Percentiles rank a stretch among this genome's conserved stretches.
Conservation (phyloP, 176 grass and related monocot species). For the Bromus sterilis region DNA sequence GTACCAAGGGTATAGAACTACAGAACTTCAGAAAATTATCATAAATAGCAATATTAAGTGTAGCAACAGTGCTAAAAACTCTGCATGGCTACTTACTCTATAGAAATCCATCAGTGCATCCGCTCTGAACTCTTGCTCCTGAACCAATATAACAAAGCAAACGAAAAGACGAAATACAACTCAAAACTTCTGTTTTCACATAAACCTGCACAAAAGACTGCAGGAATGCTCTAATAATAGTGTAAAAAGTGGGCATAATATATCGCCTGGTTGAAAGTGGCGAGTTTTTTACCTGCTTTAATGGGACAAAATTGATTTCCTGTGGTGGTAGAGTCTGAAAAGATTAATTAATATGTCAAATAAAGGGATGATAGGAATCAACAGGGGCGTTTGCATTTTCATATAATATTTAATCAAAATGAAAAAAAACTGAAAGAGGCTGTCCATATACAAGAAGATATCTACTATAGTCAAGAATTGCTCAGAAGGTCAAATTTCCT, state of each 20-base stretch:
- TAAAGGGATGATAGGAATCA: slow-evolving; percentile 21
- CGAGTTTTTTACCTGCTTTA: slow-evolving; percentile 67
- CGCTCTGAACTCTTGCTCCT: slow-evolving; percentile 76
- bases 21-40: neutral
- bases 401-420: neutral
- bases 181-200: neutral
- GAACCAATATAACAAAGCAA: slow-evolving; percentile 30
- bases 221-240: neutral
- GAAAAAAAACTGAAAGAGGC: neutral
- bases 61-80: neutral
- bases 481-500: neutral
- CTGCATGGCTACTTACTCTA: slow-evolving; percentile 42
- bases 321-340: slow-evolving; percentile 61
- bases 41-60: neutral
- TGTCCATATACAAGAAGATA: neutral
- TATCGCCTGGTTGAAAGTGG: neutral
- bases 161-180: slow-evolving; percentile 17
- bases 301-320: slow-evolving; percentile 80
- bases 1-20: slow-evolving; percentile 10
- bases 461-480: neutral
- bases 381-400: neutral
- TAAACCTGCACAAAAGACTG: neutral
- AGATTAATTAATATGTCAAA: slow-evolving; percentile 27
- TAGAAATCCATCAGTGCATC: slow-evolving; percentile 81
- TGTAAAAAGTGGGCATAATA: neutral